phyloP scores from a whole-genome alignment of 2,329 filamentous ascomycete genomes.

The Pseudodiploospora longispora region DNA sequence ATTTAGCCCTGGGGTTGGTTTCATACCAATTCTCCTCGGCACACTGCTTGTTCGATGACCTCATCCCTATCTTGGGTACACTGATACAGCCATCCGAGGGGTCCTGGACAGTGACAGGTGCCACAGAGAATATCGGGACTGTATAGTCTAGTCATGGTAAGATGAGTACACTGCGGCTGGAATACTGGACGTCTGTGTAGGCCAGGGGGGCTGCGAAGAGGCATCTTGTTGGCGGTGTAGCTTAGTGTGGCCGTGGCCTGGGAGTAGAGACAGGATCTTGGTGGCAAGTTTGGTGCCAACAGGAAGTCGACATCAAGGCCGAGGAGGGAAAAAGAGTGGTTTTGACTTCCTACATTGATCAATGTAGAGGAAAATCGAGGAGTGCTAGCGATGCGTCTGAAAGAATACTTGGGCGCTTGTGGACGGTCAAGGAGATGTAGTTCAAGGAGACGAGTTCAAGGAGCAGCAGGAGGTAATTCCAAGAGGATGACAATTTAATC shows the following conservation, averaged over 20 bases:
- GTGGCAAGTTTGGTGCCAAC: no score
- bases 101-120: constrained; percentile 46
- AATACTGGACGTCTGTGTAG: constrained; percentile 14
- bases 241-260: no score
- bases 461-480: no score
- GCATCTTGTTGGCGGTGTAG: constrained; percentile 1
- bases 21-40: constrained; percentile 14
- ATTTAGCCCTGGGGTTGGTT: background rate
- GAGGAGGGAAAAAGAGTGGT: no score
- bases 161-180: constrained; percentile 51
- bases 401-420: no score
- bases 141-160: constrained; percentile 60
- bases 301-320: no score
- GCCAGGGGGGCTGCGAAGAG: constrained; percentile 4
- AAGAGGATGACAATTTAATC: no score
- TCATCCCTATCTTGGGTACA: constrained; percentile 58
- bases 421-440: no score
- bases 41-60: constrained; percentile 23
- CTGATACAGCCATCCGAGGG: constrained; percentile 64
- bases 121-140: constrained; percentile 45
- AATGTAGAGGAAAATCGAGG: background rate
- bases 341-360: no score
- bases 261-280: no score
- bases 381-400: background rate
- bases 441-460: no score